phyloP scores from a whole-genome alignment of 2,329 filamentous ascomycete genomes.

The Penicillium sp. region DNA sequence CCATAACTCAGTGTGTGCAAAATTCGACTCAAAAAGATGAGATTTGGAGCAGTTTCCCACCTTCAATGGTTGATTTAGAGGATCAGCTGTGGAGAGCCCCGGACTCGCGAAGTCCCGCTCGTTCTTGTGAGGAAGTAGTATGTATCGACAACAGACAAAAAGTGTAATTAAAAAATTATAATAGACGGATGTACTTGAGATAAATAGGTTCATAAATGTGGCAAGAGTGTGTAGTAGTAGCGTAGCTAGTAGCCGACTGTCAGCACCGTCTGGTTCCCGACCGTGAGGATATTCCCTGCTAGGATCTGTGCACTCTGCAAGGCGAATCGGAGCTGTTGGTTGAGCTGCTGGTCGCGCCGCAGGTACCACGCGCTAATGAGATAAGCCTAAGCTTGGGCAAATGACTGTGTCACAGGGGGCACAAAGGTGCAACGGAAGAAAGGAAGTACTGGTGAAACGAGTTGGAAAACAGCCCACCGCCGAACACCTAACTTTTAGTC shows the following conservation, averaged over 20 bases:
- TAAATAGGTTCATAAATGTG: too few species aligned
- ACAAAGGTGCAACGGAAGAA: not conserved
- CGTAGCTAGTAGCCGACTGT: not conserved
- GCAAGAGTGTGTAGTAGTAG: too few species aligned
- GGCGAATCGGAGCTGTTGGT: constrained; percentile 69
- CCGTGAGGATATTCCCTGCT: constrained; percentile 68
- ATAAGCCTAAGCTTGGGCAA: constrained; percentile 47
- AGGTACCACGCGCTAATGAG: constrained; percentile 68
- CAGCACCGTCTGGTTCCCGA: constrained; percentile 55
- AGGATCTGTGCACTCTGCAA: constrained; percentile 69
- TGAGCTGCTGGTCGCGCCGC: constrained; percentile 67
- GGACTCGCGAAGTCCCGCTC: not conserved
- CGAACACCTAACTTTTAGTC: not conserved
- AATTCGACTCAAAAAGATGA: not conserved
- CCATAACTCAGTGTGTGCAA: too few species aligned
- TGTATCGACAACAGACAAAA: constrained; percentile 1
- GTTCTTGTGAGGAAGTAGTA: not conserved
- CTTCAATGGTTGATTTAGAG: constrained; percentile 21
- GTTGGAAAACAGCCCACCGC: not conserved
- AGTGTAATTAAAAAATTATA: constrained; percentile 60
- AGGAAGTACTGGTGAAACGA: not conserved
- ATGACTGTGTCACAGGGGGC: not conserved
- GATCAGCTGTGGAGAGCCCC: constrained; percentile 16
- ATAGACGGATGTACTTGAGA: constrained; percentile 34
- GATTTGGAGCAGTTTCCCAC: constrained; percentile 8